A percentile compares a stretch with the other conserved stretches of the same genome.
These are phyloP conservation scores for Huntiella abstrusa DNA, from an alignment of 2,329 filamentous ascomycete species.

Conservation along the genomic window DNA sequence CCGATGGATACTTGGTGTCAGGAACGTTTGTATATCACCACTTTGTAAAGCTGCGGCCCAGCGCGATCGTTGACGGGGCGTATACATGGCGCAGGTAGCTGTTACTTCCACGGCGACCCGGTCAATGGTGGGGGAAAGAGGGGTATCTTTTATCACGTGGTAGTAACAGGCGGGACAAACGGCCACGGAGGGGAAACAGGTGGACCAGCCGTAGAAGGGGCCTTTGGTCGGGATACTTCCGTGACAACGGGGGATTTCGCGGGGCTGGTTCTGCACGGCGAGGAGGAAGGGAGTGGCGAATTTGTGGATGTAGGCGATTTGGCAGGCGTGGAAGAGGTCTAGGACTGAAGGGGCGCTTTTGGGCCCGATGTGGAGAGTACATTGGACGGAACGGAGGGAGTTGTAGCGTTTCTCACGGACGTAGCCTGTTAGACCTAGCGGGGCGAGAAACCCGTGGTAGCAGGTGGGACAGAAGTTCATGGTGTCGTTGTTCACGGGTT, in stretches of 20 bases:
- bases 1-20: conserved; percentile 12
- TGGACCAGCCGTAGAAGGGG: conserved; percentile 19
- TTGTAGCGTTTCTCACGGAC: conserved; percentile 15
- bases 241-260: conserved; percentile 15
- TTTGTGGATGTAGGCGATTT: conserved; percentile 17
- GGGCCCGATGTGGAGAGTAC: conserved; percentile 16
- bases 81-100: conserved; percentile 21
- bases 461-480: conserved; percentile 20
- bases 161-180: conserved; percentile 20
- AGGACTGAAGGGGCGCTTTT: conserved; percentile 15
- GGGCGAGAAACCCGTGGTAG: conserved; percentile 16
- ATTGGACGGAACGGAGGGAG: conserved; percentile 14
- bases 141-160: conserved; percentile 16
- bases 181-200: conserved; percentile 13
- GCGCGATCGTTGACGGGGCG: conserved; percentile 21
- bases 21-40: conserved; percentile 16
- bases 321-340: conserved; percentile 17
- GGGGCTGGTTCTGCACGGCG: conserved; percentile 9
- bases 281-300: conserved; percentile 15
- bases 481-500: conserved; percentile 12
- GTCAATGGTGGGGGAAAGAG: conserved; percentile 14
- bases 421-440: conserved; percentile 15
- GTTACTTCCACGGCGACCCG: conserved; percentile 14
- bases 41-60: conserved; percentile 17
- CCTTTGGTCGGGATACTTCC: conserved; percentile 15